phyloP scores from a whole-genome alignment of 257 asterid genomes.

The Salvia hispanica region DNA sequence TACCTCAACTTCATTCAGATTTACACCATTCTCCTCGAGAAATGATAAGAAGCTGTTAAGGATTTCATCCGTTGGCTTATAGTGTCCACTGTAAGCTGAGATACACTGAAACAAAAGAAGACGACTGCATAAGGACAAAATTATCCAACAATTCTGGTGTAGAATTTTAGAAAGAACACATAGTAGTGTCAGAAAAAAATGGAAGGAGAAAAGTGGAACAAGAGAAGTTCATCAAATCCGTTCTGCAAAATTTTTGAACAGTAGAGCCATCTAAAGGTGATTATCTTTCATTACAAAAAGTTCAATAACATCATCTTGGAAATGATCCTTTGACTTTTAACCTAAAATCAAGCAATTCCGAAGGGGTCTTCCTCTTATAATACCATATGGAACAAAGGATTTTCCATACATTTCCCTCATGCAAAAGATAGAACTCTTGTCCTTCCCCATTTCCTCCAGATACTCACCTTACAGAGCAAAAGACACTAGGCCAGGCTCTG shows the following conservation, averaged over 20 bases:
- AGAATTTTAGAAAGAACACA: background rate
- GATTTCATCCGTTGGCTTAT: slow-evolving; percentile 85
- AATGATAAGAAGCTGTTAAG: slow-evolving; percentile 61
- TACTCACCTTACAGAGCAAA: slow-evolving; percentile 13
- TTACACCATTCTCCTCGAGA: slow-evolving; percentile 75
- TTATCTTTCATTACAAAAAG: too few species aligned
- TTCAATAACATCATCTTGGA: too few species aligned
- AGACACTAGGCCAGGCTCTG: background rate
- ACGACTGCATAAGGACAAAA: slow-evolving; percentile 24
- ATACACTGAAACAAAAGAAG: slow-evolving; percentile 51
- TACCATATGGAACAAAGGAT: too few species aligned
- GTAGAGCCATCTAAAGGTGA: background rate
- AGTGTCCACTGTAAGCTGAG: slow-evolving; percentile 98
- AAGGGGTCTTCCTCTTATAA: too few species aligned
- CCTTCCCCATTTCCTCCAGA: slow-evolving; percentile 9
- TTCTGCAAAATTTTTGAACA: background rate
- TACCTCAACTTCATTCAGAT: slow-evolving; percentile 76
- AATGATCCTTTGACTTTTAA: too few species aligned
- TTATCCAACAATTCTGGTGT: slow-evolving; percentile 8
- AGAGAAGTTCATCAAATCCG: background rate
- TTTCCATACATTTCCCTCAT: background rate
- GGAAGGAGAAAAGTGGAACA: slow-evolving; percentile 1
- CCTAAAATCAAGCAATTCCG: too few species aligned
- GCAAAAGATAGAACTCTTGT: background rate
- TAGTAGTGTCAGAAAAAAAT: background rate